Conservation (phyloP, 1,139 yeast species). For the Protomyces macrosporus region DNA sequence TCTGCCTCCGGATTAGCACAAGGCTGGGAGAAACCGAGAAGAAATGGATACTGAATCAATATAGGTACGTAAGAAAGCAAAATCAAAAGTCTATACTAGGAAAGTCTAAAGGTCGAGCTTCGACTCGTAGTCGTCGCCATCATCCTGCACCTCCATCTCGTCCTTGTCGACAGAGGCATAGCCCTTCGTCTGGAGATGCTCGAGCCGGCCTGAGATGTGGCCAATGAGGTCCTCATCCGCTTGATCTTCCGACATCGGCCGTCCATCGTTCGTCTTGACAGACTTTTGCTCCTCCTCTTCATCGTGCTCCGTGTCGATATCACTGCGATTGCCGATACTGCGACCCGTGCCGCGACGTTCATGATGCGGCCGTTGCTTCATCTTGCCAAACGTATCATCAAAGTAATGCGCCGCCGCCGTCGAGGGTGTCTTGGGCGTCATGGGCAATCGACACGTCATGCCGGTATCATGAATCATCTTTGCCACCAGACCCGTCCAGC, state of each 20-base stretch:
- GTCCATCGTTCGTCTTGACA: constrained; percentile 23
- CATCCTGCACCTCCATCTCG: constrained; percentile 6
- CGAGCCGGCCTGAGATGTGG: constrained; percentile 11
- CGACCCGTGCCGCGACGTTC: constrained; percentile 26
- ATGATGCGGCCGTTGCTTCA: constrained; percentile 21
- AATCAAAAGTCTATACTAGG: not conserved
- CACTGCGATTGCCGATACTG: constrained; percentile 19
- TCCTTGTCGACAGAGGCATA: constrained; percentile 12
- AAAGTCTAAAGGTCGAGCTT: constrained; percentile 2
- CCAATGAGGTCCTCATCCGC: constrained; percentile 20
- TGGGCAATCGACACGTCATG: constrained; percentile 31
- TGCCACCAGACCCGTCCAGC: constrained; percentile 94
- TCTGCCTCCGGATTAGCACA: not conserved
- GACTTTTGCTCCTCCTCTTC: constrained; percentile 1
- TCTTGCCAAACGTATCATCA: constrained; percentile 37
- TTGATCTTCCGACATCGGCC: constrained; percentile 4
- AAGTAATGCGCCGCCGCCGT: constrained; percentile 42
- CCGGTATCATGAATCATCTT: constrained; percentile 74
- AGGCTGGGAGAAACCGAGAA: not conserved
- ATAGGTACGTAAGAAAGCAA: too few species aligned
- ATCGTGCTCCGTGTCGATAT: constrained; percentile 6
- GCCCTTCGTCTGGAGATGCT: constrained; percentile 6
- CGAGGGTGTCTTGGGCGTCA: constrained; percentile 39
- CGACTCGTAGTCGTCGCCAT: constrained; percentile 12
- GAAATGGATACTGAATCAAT: not conserved